Evolutionary conservation across 805 yeast genomes (phyloP).

Genomic region (Yarrowia sp.): DNA sequence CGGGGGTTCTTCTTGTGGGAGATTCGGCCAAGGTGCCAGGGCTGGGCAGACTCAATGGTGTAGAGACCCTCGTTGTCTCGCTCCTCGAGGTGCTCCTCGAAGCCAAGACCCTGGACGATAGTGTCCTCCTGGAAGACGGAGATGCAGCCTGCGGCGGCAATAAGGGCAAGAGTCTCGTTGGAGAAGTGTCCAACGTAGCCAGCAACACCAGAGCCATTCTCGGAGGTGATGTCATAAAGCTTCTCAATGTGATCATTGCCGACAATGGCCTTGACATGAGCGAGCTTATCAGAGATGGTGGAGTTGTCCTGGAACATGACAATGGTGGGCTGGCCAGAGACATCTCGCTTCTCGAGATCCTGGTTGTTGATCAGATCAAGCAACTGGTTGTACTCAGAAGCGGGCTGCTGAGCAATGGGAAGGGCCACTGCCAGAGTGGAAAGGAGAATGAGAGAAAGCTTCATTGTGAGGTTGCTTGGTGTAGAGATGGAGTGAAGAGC

Average conservation of each 20-base stretch:
- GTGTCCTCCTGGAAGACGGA: constrained; percentile 69
- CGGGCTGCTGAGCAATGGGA: background rate
- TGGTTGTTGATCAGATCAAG: background rate
- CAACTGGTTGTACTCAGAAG: constrained; percentile 14
- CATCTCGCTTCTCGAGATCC: background rate
- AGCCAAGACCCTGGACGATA: constrained; percentile 51
- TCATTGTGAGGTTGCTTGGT: constrained; percentile 24
- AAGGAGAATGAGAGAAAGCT: constrained; percentile 30
- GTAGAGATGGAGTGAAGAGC: background rate
- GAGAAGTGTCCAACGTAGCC: constrained; percentile 51
- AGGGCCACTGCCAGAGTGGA: background rate
- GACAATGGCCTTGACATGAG: background rate
- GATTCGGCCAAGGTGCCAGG: constrained; percentile 73
- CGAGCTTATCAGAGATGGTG: constrained; percentile 5
- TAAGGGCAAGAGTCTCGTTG: constrained; percentile 45
- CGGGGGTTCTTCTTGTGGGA: constrained; percentile 54
- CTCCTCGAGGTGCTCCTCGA: constrained; percentile 50
- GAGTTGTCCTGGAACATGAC: constrained; percentile 12
- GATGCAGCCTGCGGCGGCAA: constrained; percentile 53
- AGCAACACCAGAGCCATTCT: constrained; percentile 37
- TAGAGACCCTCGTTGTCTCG: constrained; percentile 43
- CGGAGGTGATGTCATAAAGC: background rate
- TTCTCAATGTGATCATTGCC: background rate
- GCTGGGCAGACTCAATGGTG: constrained; percentile 54
- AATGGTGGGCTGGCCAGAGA: background rate